Evolutionary conservation across 1,139 yeast species (phyloP).

Genomic region (Scheffersomyces stambukii): DNA sequence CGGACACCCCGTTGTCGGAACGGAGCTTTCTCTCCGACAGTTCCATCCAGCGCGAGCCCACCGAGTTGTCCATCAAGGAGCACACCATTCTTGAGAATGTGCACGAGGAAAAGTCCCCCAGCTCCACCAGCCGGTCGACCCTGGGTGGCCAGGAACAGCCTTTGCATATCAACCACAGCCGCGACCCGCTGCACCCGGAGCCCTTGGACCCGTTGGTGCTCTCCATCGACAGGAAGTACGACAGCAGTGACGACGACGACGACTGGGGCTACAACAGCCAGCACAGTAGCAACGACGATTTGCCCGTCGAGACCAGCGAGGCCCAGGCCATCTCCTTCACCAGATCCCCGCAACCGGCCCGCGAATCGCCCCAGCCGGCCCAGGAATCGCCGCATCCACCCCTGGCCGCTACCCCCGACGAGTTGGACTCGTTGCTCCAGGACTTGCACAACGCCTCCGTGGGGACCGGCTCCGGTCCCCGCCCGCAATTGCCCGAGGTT

Average conservation of each 20-base stretch:
- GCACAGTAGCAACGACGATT: conserved; percentile 14
- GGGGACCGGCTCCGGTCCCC: conserved; percentile 10
- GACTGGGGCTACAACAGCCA: conserved; percentile 28
- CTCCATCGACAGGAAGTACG: conserved; percentile 5
- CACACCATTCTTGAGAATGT: conserved; percentile 1
- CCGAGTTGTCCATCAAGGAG: conserved; percentile 16
- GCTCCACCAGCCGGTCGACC: too few relatives aligned
- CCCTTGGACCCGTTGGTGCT: background rate
- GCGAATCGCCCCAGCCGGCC: background rate
- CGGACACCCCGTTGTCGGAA: conserved; percentile 29
- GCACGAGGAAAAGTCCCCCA: conserved; percentile 1
- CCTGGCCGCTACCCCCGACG: conserved; percentile 12
- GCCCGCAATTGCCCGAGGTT: conserved; percentile 3
- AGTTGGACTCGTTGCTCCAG: conserved; percentile 33
- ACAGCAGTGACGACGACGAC: conserved; percentile 15
- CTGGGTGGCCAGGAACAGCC: too few relatives aligned
- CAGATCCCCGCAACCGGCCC: conserved; percentile 1
- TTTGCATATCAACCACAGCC: too few relatives aligned
- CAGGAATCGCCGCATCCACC: conserved; percentile 3
- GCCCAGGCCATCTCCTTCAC: conserved; percentile 1
- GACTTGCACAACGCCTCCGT: conserved; percentile 18
- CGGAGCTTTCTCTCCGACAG: conserved; percentile 33
- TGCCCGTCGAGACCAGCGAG: background rate
- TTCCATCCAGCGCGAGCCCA: conserved; percentile 34
- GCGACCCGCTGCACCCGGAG: background rate